A percentile compares a stretch with the other conserved stretches of the same genome.
phyloP scores from a whole-genome alignment of 306 rosid species.

The Lablab purpureus region DNA sequence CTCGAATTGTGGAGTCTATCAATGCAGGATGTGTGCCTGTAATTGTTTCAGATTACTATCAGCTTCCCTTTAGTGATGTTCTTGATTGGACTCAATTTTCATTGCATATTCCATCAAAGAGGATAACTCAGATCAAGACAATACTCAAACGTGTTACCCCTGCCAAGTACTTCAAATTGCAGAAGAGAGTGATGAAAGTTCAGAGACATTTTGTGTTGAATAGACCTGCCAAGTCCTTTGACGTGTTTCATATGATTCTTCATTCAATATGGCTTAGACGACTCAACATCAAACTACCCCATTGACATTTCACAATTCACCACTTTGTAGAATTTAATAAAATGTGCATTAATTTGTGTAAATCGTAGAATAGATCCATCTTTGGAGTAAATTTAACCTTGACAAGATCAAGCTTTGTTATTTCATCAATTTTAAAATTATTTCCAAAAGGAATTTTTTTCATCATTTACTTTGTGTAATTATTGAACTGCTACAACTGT shows the following conservation, averaged over 20 bases:
- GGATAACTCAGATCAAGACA: constrained; percentile 61
- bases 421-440: not conserved
- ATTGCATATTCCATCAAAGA: constrained; percentile 53
- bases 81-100: constrained; percentile 76
- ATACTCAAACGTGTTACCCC: constrained; percentile 53
- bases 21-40: constrained; percentile 75
- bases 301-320: not conserved
- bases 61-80: constrained; percentile 70
- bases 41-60: constrained; percentile 62
- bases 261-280: constrained; percentile 85
- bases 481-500: too few species aligned
- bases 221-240: constrained; percentile 66
- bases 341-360: not conserved
- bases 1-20: constrained; percentile 72
- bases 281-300: constrained; percentile 52
- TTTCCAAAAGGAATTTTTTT: not conserved
- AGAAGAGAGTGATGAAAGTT: constrained; percentile 55
- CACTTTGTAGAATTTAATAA: not conserved
- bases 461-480: not conserved
- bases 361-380: not conserved
- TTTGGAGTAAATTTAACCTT: not conserved
- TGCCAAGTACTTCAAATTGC: constrained; percentile 56
- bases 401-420: not conserved
- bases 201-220: constrained; percentile 65
- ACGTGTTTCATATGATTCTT: constrained; percentile 75